Conservation (phyloP, 2,329 filamentous ascomycete genomes). For the Colletotrichum somersetense region DNA sequence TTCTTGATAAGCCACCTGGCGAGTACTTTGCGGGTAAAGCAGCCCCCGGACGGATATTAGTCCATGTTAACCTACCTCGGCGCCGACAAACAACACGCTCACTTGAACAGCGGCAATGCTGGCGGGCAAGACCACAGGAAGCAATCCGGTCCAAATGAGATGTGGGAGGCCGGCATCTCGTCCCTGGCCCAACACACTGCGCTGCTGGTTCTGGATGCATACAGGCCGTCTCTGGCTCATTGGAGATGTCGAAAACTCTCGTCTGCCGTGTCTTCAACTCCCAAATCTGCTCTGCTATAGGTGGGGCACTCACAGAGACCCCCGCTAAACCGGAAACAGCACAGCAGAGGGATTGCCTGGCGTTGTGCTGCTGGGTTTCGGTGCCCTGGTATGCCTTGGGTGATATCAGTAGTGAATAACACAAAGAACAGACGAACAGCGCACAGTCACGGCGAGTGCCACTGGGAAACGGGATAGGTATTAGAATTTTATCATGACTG, state of each 20-base stretch:
- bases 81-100: background rate
- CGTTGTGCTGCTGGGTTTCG: background rate
- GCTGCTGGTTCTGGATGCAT: background rate
- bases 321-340: background rate
- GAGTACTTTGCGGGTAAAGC: background rate
- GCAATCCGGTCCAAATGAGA: background rate
- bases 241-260: background rate
- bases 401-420: background rate
- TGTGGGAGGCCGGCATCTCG: background rate
- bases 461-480: constrained; percentile 15
- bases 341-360: background rate
- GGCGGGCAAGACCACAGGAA: background rate
- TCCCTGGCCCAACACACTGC: background rate
- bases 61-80: background rate
- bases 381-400: too few relatives aligned
- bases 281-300: background rate
- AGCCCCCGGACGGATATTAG: background rate
- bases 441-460: background rate
- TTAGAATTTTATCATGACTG: constrained; percentile 40
- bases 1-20: background rate
- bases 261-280: background rate
- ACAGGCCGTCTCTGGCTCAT: background rate
- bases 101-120: background rate
- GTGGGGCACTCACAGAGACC: background rate
- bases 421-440: background rate